Base-by-base conservation (phyloP, 805 yeast genomes). In the Hanseniaspora guilliermondii region DNA sequence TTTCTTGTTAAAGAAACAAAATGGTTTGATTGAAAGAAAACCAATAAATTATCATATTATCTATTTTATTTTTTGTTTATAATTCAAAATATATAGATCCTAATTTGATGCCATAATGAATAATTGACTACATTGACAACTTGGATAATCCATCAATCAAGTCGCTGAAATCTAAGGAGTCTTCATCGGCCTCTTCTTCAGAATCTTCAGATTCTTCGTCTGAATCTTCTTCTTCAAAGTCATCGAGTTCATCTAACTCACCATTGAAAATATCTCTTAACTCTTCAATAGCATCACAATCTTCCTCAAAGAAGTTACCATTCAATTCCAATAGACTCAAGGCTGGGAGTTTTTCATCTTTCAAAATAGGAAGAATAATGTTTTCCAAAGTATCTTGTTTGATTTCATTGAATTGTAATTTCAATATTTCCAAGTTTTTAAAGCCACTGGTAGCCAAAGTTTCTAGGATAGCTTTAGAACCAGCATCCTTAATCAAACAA, bases 241-340 rank as follows among this genome's bases (percentile, higher is more conserved):
- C 98, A 62, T 91, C 97, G 49, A 93, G 75, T 65, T 93, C 98
- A 62, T 91, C 96, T 35, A 93, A 72, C 66, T 84, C 91, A 58
- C 95, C 96, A 56, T 78, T 85, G 60, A 91, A 87, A 17, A 81
- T 67, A 21, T 73, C 78, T 47, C 68, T 74, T 59, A 91, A 78
- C 52, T 71, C 68, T 53, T 79, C 85, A 55, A 93, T 68, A 21
- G 76, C 72, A 56, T 80, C 84, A 41, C 86, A 80, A 59, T 91
- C 97, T 67, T 93, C 97, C 49, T 86, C 86, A 62, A 93, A 84
- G 65, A 86, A 75, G 71, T 93, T 93, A 65, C 99, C 99, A 65
- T 93, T 91, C 60, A 93, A 76, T 73, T 93, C 97, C 60, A 93
- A 73, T 9, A 64, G 53, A 64, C 78, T 72, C 65, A 93, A 74